Evolutionary conservation across 2,329 filamentous ascomycete genomes (phyloP).

Genomic region (Exophiala sideris): DNA sequence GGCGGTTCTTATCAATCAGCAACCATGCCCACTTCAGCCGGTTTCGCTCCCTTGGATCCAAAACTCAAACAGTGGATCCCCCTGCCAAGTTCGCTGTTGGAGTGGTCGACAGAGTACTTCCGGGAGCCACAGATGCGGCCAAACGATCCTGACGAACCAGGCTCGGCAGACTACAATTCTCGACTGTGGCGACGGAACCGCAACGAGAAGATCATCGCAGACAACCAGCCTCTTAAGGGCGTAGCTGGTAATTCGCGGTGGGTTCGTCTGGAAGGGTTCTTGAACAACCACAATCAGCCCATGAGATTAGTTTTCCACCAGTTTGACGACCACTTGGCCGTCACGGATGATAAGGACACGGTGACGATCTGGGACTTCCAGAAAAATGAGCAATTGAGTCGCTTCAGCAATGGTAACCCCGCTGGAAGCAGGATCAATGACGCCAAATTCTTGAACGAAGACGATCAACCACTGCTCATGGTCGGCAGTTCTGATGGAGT

Average conservation of each 20-base stretch:
- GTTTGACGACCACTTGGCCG: conserved; percentile 92
- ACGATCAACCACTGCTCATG: conserved; percentile 91
- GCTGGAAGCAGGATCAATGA: conserved; percentile 88
- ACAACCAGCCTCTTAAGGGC: conserved; percentile 90
- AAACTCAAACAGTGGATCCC: conserved; percentile 60
- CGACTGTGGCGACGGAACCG: conserved; percentile 87
- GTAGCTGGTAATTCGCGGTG: conserved; percentile 81
- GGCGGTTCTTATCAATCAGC: conserved; percentile 72
- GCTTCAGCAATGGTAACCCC: conserved; percentile 94
- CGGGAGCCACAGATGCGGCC: conserved; percentile 97
- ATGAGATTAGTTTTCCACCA: conserved; percentile 95
- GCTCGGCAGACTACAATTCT: conserved; percentile 93
- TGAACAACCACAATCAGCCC: conserved; percentile 87
- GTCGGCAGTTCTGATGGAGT: conserved; percentile 94
- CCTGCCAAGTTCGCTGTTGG: conserved; percentile 76
- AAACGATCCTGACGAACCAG: conserved; percentile 91
- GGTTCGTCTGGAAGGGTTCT: conserved; percentile 76
- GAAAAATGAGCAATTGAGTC: conserved; percentile 67
- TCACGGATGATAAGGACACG: conserved; percentile 86
- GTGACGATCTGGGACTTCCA: conserved; percentile 86
- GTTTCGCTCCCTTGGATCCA: conserved; percentile 62
- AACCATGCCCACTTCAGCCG: conserved; percentile 73
- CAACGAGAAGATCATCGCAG: conserved; percentile 86
- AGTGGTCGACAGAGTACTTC: conserved; percentile 98
- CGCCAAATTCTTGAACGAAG: conserved; percentile 96